Evolutionary conservation across 2,329 filamentous ascomycete genomes (phyloP).

Genomic region (Apiospora marii): DNA sequence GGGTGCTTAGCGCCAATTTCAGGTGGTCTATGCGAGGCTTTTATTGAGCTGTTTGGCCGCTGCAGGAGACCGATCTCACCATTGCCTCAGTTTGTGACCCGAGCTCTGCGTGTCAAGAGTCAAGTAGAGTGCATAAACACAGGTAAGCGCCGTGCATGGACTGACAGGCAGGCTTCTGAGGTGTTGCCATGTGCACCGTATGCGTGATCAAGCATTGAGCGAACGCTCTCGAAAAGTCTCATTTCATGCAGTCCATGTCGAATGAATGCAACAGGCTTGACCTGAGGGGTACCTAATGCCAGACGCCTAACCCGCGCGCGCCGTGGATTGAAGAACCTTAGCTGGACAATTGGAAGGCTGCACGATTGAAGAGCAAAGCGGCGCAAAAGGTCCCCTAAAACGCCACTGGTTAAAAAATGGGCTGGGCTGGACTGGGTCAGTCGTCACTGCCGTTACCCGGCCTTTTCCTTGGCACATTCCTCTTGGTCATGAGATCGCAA

Average conservation of each 20-base stretch:
- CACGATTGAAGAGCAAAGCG: neutral
- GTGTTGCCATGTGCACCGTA: neutral
- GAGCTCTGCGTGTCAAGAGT: neutral
- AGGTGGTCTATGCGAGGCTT: slow-evolving; percentile 13
- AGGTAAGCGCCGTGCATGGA: slow-evolving; percentile 6
- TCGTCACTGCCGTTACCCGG: slow-evolving; percentile 6
- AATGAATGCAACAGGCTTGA: neutral
- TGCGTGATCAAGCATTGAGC: neutral
- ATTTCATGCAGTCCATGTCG: neutral
- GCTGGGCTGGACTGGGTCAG: neutral
- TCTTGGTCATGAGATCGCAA: neutral
- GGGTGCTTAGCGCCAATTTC: neutral
- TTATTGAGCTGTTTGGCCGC: slow-evolving; percentile 1
- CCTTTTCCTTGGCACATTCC: neutral
- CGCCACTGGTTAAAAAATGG: slow-evolving; percentile 1
- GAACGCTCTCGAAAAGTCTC: neutral
- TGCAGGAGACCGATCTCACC: slow-evolving; percentile 19
- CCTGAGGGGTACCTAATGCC: neutral
- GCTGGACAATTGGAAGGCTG: too few species aligned
- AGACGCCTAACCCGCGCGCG: neutral
- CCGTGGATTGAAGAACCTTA: neutral
- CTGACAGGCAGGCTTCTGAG: neutral
- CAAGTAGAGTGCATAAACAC: neutral
- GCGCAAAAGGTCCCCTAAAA: neutral
- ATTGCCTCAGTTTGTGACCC: slow-evolving; percentile 17